phyloP scores from a whole-genome alignment of 164 flowering plant genomes.

The Chimonanthus salicifolius region DNA sequence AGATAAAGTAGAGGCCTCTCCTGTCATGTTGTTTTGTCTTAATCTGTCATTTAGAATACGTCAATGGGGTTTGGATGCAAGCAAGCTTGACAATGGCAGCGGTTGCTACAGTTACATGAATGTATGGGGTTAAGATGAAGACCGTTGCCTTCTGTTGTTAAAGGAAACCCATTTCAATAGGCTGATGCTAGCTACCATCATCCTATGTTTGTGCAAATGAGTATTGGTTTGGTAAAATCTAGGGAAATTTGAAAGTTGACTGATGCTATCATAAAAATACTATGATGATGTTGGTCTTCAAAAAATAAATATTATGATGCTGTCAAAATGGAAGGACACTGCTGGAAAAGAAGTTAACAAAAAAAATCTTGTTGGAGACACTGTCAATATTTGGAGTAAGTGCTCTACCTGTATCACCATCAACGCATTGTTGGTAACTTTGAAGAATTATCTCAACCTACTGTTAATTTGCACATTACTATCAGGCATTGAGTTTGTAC shows the following conservation, averaged over 20 bases:
- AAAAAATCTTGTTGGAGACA: neutral
- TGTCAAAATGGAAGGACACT: neutral
- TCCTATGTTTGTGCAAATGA: neutral
- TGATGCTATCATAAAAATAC: neutral
- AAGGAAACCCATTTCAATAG: neutral
- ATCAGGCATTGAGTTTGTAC: neutral
- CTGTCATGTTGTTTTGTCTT: neutral
- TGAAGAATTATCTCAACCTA: neutral
- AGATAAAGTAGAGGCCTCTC: neutral
- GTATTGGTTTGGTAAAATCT: neutral
- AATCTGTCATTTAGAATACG: neutral
- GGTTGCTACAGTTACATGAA: neutral
- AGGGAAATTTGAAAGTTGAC: neutral
- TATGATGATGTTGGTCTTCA: neutral
- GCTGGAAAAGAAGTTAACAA: neutral
- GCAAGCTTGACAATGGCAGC: neutral
- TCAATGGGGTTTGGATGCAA: neutral
- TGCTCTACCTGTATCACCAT: neutral
- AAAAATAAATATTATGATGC: neutral
- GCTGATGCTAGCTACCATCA: neutral
- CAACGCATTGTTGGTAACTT: neutral
- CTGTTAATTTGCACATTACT: neutral
- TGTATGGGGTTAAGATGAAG: neutral
- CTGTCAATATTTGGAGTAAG: neutral
- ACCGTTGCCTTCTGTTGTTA: neutral